Base-by-base conservation (phyloP, 2,329 filamentous ascomycete species). In the Diaporthe ilicicola region DNA sequence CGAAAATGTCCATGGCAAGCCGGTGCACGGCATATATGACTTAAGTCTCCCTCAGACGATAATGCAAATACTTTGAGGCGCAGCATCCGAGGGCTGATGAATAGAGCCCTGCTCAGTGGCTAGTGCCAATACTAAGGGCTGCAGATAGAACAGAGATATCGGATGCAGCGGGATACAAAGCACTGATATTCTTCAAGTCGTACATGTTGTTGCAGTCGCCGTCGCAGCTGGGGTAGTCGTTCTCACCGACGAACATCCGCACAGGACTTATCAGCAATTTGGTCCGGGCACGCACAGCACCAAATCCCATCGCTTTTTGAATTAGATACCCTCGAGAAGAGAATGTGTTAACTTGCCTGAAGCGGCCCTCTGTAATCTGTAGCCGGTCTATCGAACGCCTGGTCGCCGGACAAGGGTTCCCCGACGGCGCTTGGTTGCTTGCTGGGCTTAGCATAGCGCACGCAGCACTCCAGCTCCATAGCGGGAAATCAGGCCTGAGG, bases 1-100 rank as follows among this genome's bases (percentile, higher is more conserved):
- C 76, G 64, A 82, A 81, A 1, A 82, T 81, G 10, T 83, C 78
- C 55, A 82, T 71, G 1, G 80, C 80, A 3, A 81, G 75, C 24
- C 75, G 72, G 9, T 75, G 69, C 2, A 69, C 71, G 0, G 74
- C 42, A 15, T n/a, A n/a, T n/a, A 19, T 44, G 19, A 53, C 22
- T 37, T 17, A 19, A n/a, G n/a, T n/a, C n/a, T n/a, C 34, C 46
- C 15, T 5, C 17, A 15, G 34, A 50, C 53, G n/a, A 62, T 50
- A 48, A 62, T 34, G 17, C n/a, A 48, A 48, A 50, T 44, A 27
- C 29, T 10, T 22, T 42, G 68, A 44, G 68, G 68, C 68, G 61
- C 50, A 67, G 51, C 27, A 48, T n/a, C 50, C 29, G 29, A 15
- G 15, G 56, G 39, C 27, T n/a, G 56, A 51, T 27, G 32, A 44